Evolutionary conservation across 345 rosid species (phyloP), one percentile per base, ranked within the genome.

Genomic region (Salix dunnii): DNA sequence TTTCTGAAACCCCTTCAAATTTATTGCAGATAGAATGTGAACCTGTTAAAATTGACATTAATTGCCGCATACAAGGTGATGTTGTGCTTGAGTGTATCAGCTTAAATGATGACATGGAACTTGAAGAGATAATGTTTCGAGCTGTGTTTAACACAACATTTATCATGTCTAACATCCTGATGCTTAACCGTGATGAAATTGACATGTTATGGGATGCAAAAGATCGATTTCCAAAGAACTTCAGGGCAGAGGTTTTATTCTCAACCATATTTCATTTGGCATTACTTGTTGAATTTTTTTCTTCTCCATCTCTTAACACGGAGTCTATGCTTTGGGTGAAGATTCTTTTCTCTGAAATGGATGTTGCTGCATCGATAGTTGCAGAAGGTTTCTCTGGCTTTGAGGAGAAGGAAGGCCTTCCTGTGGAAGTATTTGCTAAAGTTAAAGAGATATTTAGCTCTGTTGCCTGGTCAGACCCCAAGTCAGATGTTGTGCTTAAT

Each of bases 291-390:
- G 25, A 4, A 38, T 21, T 25, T 46, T 77, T 61, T 76, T 18
- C 23, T 48, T 48, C 30, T 23, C 28, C 21, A 16, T 20, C 71
- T 75, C 79, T 82, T 83, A 79, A 85, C 49, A 21, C 62, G 61
- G 61, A 68, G 40, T 82, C 40, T 76, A 53, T 78, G 76, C 74
- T 83, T 78, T 85, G 74, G 80, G 67, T 84, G 81, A 82, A 95
- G 99, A 86, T 95, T 88, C 91, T 95, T 85, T 95, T 95, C 89
- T 93, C 99, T 64, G 97, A 95, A 77, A 86, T 90, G 96, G 96
- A 95, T 85, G 88, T 92, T 73, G 88, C 92, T 71, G 86, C 92
- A 77, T 88, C 91, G n/a, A 23, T 95, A 85, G 85, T 80, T 70
- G 66, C 88, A 62, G 80, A 89, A 61, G 89, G 90, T 78, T 84